Conservation (phyloP, 768 basidiomycete genomes). For the Naganishia onofrii region DNA sequence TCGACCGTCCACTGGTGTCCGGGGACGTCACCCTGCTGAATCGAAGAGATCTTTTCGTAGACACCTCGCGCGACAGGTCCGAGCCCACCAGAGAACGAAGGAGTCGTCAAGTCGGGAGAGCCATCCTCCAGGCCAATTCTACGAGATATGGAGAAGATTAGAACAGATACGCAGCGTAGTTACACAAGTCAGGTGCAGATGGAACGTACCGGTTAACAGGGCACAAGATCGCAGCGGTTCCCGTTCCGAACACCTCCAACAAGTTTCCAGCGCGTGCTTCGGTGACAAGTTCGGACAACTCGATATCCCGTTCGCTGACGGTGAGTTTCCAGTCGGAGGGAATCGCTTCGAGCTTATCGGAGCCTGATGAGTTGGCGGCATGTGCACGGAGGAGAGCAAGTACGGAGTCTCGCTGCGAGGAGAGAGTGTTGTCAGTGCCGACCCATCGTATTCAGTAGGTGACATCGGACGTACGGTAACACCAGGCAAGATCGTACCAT, state of each 20-base stretch:
- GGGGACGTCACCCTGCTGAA: constrained; percentile 32
- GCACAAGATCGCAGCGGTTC: constrained; percentile 31
- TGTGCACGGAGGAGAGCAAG: constrained; percentile 29
- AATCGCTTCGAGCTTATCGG: constrained; percentile 1
- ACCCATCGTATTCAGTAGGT: no score
- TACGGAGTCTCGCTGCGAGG: constrained; percentile 30
- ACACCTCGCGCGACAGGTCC: constrained; percentile 32
- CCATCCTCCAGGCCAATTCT: constrained; percentile 32
- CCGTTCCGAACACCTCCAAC: constrained; percentile 33
- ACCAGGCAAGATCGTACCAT: constrained; percentile 32
- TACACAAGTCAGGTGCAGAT: no score
- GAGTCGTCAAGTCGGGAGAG: constrained; percentile 20
- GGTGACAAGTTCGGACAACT: constrained; percentile 24
- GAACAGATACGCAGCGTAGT: neutral
- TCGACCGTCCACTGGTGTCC: constrained; percentile 28
- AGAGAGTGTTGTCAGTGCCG: no score
- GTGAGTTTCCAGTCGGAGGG: constrained; percentile 19
- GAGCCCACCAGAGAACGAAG: constrained; percentile 22
- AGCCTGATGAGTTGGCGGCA: neutral
- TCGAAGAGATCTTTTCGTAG: constrained; percentile 29
- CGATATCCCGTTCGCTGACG: constrained; percentile 28
- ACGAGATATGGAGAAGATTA: neutral
- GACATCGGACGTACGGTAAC: constrained; percentile 28
- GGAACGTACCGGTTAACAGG: constrained; percentile 31
- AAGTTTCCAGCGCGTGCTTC: constrained; percentile 18